Percentiles rank a stretch among this genome's conserved stretches.
phyloP scores from a whole-genome alignment of 495 filamentous ascomycete species.

The Penicillium diatomitis region DNA sequence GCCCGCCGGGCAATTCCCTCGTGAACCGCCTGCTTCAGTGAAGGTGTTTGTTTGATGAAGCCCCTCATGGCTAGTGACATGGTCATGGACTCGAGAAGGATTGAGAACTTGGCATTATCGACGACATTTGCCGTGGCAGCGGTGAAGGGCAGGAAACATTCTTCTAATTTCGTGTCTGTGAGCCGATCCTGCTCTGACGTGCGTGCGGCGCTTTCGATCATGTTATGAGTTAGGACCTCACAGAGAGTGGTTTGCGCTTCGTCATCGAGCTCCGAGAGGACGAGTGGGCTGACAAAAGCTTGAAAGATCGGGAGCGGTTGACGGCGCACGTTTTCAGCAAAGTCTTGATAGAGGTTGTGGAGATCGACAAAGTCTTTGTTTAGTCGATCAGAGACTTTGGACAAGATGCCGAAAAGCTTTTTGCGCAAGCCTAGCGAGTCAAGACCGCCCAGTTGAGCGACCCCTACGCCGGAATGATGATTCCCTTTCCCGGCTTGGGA shows the following conservation, averaged over 20 bases:
- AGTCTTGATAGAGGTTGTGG: conserved; percentile 56
- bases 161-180: conserved; percentile 49
- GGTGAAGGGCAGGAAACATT: conserved; percentile 61
- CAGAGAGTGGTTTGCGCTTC: conserved; percentile 51
- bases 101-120: conserved; percentile 74
- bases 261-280: conserved; percentile 37
- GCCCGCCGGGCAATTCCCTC: conserved; percentile 55
- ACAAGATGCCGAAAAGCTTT: conserved; percentile 49
- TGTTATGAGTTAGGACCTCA: conserved; percentile 51
- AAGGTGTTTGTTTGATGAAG: conserved; percentile 32
- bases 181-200: conserved; percentile 38
- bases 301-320: conserved; percentile 65
- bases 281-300: conserved; percentile 51
- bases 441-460: conserved; percentile 39
- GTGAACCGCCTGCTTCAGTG: conserved; percentile 45
- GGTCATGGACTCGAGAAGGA: conserved; percentile 65
- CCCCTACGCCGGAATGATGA: conserved; percentile 10
- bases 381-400: conserved; percentile 35
- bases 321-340: conserved; percentile 53
- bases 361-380: conserved; percentile 38
- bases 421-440: conserved; percentile 54
- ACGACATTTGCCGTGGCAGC: conserved; percentile 51
- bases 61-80: conserved; percentile 43
- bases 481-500: not conserved
- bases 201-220: conserved; percentile 52